Evolutionary conservation across 2,329 filamentous ascomycete species (phyloP), one percentile per base, ranked within the genome.

Genomic region (Salinomyces thailandicus): DNA sequence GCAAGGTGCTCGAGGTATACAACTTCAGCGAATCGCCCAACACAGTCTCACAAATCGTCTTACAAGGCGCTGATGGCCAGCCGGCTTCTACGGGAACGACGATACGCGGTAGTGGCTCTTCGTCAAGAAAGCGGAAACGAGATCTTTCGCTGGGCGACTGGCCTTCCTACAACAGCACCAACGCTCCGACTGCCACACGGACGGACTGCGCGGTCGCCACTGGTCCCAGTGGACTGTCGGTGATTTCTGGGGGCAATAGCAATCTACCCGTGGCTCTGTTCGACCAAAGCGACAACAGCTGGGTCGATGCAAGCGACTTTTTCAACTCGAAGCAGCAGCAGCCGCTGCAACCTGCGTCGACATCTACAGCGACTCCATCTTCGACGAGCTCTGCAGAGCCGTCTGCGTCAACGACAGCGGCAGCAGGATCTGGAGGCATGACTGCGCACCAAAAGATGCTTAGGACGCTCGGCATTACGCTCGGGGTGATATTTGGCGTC

Each of bases 401-500:
- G 11, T 52, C 62, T 6, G 50, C 60, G 11, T 49, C 57, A 26
- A 43, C 55, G n/a, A 43, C 57, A 17, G 53, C 56, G 16, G 58
- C 62, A 26, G 57, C 56, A 54, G 27, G 48, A 48, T 37, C 46
- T 35, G 35, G 45, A 43, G 28, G 48, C 38, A 32, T 50, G 45
- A 42, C 57, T 56, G 61, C 69, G 45, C 51, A 55, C 65, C 71
- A 60, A 14, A 47, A 44, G 47, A 76, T 61, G 53, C 47, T 69
- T 36, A 63, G 76, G 5, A 80, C 94, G 18, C 70, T 95, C 1
- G 87, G 84, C 20, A 83, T 84, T 34, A 83, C 83, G 0, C 69
- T 96, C 1, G 86, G 87, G 9, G 77, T 79, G n/a, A 77, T 94
- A 15, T 73, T 83, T 35, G 85, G 82, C 13, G 65, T 85, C 35